Percentiles rank a stretch among this genome's conserved stretches.
phyloP scores from a whole-genome alignment of 371 early-diverging fungal genomes.

The Nosema bombycis region DNA sequence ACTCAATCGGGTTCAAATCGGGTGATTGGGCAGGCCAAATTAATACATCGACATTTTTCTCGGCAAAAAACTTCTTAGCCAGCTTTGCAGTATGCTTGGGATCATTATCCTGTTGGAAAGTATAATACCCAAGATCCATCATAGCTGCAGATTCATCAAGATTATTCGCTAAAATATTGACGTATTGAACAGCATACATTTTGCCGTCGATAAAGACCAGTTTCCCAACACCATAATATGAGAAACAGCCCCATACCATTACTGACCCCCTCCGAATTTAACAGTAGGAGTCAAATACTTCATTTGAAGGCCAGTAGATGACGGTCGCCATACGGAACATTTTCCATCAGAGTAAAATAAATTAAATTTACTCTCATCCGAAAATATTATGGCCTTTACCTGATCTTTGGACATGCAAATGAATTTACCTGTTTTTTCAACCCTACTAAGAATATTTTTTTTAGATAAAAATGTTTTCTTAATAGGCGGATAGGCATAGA shows the following conservation, averaged over 20 bases:
- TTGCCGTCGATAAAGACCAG: neutral
- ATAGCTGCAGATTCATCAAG: neutral
- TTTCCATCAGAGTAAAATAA: neutral
- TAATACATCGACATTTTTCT: neutral
- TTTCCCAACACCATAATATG: neutral
- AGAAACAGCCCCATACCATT: neutral
- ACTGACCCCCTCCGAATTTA: neutral
- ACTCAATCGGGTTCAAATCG: neutral
- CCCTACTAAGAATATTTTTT: neutral
- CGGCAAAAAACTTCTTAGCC: neutral
- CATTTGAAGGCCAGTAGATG: neutral
- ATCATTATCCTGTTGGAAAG: neutral
- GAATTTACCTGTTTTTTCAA: neutral
- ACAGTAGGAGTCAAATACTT: neutral
- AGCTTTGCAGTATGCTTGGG: neutral
- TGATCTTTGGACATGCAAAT: neutral
- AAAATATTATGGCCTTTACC: neutral
- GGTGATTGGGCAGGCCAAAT: neutral
- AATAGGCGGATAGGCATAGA: neutral
- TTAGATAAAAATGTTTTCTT: neutral
- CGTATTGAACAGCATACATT: neutral
- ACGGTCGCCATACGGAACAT: neutral
- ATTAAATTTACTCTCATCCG: neutral
- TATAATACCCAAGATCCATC: neutral
- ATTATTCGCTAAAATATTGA: neutral